Conservation (phyloP, 495 filamentous ascomycete species). For the Penicillium cosmopolitanum region DNA sequence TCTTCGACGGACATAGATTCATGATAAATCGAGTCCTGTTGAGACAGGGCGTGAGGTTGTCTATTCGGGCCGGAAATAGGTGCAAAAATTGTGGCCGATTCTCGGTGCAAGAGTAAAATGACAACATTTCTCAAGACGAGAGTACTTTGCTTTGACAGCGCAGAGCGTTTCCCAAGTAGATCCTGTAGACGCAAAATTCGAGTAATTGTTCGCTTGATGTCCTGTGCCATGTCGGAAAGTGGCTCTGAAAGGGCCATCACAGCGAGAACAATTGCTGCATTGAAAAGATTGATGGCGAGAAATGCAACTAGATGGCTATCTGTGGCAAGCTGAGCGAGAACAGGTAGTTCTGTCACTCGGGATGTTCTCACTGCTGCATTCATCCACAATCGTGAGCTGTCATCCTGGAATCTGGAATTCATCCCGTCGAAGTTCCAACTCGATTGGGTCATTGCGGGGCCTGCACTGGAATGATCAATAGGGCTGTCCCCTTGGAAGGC, state of each 20-base stretch:
- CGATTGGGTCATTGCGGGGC: conserved; percentile 6
- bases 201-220: conserved; percentile 37
- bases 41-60: neutral
- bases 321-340: conserved; percentile 31
- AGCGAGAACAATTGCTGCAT: conserved; percentile 36
- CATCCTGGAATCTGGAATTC: conserved; percentile 4
- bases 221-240: conserved; percentile 37
- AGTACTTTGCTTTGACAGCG: conserved; percentile 36
- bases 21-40: conserved; percentile 8
- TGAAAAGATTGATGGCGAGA: conserved; percentile 41
- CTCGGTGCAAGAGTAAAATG: conserved; percentile 28
- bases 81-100: conserved; percentile 30
- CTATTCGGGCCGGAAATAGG: conserved; percentile 17
- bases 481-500: neutral
- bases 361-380: conserved; percentile 37
- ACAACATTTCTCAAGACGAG: conserved; percentile 32
- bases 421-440: conserved; percentile 6
- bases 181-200: conserved; percentile 37
- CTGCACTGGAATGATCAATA: neutral
- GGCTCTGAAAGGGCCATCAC: conserved; percentile 38
- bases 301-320: conserved; percentile 40
- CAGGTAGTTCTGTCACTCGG: conserved; percentile 27
- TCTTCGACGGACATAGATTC: conserved; percentile 29
- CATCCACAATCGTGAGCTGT: conserved; percentile 32
- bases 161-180: conserved; percentile 30